Conservation (phyloP, 352 stramenopile genomes). For the Pythium apleroticum region DNA sequence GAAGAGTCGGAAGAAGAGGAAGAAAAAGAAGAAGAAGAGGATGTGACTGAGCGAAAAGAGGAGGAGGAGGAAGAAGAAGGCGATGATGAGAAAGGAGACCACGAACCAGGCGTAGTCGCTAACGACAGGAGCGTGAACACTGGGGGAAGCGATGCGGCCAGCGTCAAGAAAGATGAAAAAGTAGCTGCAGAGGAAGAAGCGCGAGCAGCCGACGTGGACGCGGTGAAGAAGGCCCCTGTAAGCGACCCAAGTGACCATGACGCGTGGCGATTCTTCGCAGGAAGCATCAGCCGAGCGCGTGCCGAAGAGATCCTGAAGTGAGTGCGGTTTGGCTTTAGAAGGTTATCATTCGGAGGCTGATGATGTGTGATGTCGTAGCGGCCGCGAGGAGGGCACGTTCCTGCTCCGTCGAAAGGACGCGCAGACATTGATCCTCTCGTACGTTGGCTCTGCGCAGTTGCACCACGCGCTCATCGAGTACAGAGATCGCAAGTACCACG, state of each 20-base stretch:
- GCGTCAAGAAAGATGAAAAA: conserved; percentile 4
- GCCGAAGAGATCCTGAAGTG: conserved; percentile 72
- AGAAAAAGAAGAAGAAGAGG: conserved; percentile 7
- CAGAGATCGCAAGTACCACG: conserved; percentile 64
- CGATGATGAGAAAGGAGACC: conserved; percentile 3
- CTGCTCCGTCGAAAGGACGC: conserved; percentile 80
- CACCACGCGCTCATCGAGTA: conserved; percentile 85
- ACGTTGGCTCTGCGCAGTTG: conserved; percentile 59
- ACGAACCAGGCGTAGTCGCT: conserved; percentile 17
- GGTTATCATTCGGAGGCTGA: not conserved
- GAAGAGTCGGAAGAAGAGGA: conserved; percentile 43
- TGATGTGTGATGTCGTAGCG: conserved; percentile 17
- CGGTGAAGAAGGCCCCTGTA: conserved; percentile 23
- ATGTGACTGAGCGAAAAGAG: not conserved
- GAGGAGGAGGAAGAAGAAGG: conserved; percentile 12
- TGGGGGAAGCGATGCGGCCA: not conserved
- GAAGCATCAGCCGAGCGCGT: conserved; percentile 66
- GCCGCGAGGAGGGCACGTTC: conserved; percentile 71
- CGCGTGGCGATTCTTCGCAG: conserved; percentile 79
- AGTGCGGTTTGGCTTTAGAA: conserved; percentile 5
- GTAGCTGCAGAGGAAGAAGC: not conserved
- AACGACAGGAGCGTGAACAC: not conserved
- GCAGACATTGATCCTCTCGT: conserved; percentile 82
- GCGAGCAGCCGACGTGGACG: not conserved
- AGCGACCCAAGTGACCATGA: conserved; percentile 52